Conservation (phyloP, 768 basidiomycete species). For the Leucogyrophana mollusca region DNA sequence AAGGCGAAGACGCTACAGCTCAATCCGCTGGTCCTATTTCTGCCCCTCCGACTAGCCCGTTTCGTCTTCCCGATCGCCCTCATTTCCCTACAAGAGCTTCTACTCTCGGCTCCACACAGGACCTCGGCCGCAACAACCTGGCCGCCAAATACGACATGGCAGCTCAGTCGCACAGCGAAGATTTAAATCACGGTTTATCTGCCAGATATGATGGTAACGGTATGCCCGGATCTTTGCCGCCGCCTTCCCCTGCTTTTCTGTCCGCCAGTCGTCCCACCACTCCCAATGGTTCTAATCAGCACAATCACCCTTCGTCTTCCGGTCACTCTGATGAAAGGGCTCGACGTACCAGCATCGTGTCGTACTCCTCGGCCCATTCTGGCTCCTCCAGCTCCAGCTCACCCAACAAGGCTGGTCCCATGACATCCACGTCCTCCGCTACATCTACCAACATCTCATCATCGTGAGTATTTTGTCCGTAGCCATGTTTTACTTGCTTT, state of each 20-base stretch:
- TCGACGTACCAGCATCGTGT: slow-evolving; percentile 45
- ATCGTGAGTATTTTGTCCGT: slow-evolving; percentile 46
- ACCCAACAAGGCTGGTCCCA: slow-evolving; percentile 40
- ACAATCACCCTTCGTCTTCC: slow-evolving; percentile 51
- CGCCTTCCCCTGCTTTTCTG: slow-evolving; percentile 46
- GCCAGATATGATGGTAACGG: slow-evolving; percentile 11
- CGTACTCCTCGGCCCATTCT: slow-evolving; percentile 55
- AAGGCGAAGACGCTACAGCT: slow-evolving; percentile 14
- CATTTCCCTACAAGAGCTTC: slow-evolving; percentile 62
- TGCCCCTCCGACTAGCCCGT: slow-evolving; percentile 33
- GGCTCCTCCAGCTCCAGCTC: slow-evolving; percentile 46
- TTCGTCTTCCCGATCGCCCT: slow-evolving; percentile 50
- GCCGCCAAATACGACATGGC: slow-evolving; percentile 28
- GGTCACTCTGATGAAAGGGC: slow-evolving; percentile 50
- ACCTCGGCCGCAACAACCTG: slow-evolving; percentile 51
- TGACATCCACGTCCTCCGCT: slow-evolving; percentile 50
- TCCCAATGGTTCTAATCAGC: slow-evolving; percentile 48
- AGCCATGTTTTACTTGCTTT: slow-evolving; percentile 8
- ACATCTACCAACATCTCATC: slow-evolving; percentile 55
- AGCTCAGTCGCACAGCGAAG: slow-evolving; percentile 63
- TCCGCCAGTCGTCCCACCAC: slow-evolving; percentile 60
- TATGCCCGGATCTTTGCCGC: slow-evolving; percentile 32
- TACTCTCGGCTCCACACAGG: slow-evolving; percentile 52
- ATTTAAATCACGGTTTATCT: slow-evolving; percentile 54
- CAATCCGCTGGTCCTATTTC: slow-evolving; percentile 26